These are phyloP conservation scores for Musa schizocarpa DNA, from an alignment of 176 grass and related monocot genomes.

Conservation along the genomic window DNA sequence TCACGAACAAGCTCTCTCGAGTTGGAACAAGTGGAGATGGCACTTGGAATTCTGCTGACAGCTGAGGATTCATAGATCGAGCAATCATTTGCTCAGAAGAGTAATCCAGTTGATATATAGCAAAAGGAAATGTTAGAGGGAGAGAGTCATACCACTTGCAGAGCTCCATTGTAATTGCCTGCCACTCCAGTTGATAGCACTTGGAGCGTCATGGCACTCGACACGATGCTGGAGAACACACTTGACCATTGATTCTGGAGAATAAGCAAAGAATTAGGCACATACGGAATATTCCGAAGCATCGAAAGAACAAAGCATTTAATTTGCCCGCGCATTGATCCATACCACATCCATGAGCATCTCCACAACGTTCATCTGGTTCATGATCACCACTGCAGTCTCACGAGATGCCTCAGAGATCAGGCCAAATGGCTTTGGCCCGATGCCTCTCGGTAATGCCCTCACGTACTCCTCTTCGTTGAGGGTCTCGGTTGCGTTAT, in stretches of 20 bases:
- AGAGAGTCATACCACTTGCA: slow-evolving; percentile 50
- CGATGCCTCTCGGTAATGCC: slow-evolving; percentile 52
- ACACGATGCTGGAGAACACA: slow-evolving; percentile 81
- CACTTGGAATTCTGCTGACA: slow-evolving; percentile 84
- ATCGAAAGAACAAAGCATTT: not conserved
- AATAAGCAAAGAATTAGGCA: slow-evolving; percentile 1
- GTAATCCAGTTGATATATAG: not conserved
- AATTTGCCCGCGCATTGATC: not conserved
- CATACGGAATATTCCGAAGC: not conserved
- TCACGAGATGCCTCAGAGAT: slow-evolving; percentile 58
- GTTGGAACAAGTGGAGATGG: slow-evolving; percentile 71
- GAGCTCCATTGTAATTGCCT: slow-evolving; percentile 71
- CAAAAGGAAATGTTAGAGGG: not conserved
- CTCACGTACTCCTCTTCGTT: slow-evolving; percentile 58
- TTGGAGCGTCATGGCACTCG: slow-evolving; percentile 45
- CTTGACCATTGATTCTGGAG: slow-evolving; percentile 60
- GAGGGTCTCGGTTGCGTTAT: slow-evolving; percentile 21
- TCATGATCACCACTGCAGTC: slow-evolving; percentile 58
- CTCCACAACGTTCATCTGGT: slow-evolving; percentile 54
- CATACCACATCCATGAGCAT: slow-evolving; percentile 81
- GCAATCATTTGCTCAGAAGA: not conserved
- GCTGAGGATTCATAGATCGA: slow-evolving; percentile 21
- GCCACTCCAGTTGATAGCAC: slow-evolving; percentile 75
- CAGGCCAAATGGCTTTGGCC: slow-evolving; percentile 44
- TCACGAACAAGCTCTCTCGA: slow-evolving; percentile 58